phyloP scores from a whole-genome alignment of 2,329 filamentous ascomycete species.

The Cladobotryum protrusum region DNA sequence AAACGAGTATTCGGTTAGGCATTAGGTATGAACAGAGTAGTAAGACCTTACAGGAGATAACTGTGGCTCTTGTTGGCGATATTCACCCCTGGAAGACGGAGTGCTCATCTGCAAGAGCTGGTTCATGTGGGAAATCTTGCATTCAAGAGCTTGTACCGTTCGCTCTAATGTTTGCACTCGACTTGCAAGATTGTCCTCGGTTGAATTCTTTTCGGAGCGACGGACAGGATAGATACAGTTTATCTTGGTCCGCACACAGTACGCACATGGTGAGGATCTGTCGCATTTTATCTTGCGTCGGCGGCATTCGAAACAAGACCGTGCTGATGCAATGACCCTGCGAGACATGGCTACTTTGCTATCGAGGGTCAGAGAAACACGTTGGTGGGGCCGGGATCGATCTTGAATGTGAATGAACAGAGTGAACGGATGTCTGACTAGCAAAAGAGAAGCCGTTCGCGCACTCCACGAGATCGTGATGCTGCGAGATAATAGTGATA shows the following conservation, averaged over 20 bases:
- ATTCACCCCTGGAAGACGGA: too few species aligned
- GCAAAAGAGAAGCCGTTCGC: too few species aligned
- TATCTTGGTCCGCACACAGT: slow-evolving; percentile 11
- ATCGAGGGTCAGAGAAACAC: too few species aligned
- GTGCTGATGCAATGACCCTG: slow-evolving; percentile 7
- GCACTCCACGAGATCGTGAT: too few species aligned
- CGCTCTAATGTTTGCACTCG: not conserved
- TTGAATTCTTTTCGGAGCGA: not conserved
- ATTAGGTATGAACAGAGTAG: too few species aligned
- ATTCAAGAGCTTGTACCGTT: slow-evolving; percentile 1
- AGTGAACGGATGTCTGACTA: too few species aligned
- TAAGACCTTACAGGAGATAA: too few species aligned
- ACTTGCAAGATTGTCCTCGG: not conserved
- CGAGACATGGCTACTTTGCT: slow-evolving; percentile 4
- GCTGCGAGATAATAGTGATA: too few species aligned
- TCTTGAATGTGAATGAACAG: too few species aligned
- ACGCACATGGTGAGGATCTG: slow-evolving; percentile 11
- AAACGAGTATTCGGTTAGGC: too few species aligned
- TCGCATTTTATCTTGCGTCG: slow-evolving; percentile 16
- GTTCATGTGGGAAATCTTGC: not conserved
- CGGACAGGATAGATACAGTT: slow-evolving; percentile 11
- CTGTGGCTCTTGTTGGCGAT: too few species aligned
- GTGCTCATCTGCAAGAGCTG: not conserved
- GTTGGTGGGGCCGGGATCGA: too few species aligned
- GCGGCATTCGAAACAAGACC: slow-evolving; percentile 14